phyloP scores from a whole-genome alignment of 108 stramenopile species.

The Halocafeteria seosinensis region DNA sequence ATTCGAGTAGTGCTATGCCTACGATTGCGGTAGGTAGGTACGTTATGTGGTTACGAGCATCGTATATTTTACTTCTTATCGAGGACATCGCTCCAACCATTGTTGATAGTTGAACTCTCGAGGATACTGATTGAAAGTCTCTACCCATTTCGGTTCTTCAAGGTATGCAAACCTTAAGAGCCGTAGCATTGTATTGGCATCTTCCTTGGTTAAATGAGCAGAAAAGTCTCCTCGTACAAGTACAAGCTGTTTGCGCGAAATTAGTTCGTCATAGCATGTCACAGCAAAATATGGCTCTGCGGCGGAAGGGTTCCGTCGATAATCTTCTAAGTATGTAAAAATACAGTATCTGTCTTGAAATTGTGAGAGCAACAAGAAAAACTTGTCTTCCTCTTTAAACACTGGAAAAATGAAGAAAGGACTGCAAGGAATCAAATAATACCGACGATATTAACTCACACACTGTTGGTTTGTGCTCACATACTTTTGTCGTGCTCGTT shows the following conservation, averaged over 20 bases:
- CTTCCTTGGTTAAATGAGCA: conserved; percentile 10
- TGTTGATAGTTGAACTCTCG: conserved; percentile 4
- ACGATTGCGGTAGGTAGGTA: too few species aligned
- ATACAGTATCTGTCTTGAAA: conserved; percentile 9
- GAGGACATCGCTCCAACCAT: neutral
- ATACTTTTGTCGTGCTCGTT: neutral
- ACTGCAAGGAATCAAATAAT: neutral
- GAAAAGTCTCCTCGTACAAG: conserved; percentile 5
- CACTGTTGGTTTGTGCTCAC: too few species aligned
- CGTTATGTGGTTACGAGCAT: too few species aligned
- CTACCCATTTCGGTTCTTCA: neutral
- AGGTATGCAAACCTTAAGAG: neutral
- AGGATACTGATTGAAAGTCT: conserved; percentile 10
- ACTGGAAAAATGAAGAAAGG: conserved; percentile 11
- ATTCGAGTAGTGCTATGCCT: too few species aligned
- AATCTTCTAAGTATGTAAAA: conserved; percentile 13
- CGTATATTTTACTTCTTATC: too few species aligned
- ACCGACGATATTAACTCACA: too few species aligned
- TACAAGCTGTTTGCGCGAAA: neutral
- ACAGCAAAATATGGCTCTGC: conserved; percentile 13
- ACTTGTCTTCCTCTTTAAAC: conserved; percentile 7
- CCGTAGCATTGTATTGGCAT: conserved; percentile 1
- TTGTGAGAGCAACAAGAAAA: conserved; percentile 7
- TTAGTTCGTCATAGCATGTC: neutral
- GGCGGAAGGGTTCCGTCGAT: neutral